Evolutionary conservation across 352 stramenopile species (phyloP), one percentile per base, ranked within the genome.

Genomic region (Phytophthora melonis): DNA sequence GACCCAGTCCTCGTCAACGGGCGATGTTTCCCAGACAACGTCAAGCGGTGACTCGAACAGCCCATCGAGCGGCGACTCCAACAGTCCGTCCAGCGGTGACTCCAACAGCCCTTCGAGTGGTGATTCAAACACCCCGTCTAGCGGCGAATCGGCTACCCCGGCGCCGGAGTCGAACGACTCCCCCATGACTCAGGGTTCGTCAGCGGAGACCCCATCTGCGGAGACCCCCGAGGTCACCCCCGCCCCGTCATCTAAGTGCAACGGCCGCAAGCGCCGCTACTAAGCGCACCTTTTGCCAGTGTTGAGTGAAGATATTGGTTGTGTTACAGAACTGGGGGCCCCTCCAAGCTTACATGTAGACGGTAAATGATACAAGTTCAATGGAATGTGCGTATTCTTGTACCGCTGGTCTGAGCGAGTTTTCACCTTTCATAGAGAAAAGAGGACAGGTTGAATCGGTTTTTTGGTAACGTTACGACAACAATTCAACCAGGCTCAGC

Each of bases 211-310:
- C 23, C 64, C 70, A 5, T 45, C 36, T 14, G 11, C 39, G 39
- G 64, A 68, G 2, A 73, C 70, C 30, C 70, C 70, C 3, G 58
- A 70, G 58, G 53, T 77, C 23, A 77, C 70, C 13, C 70, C 64
- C 6, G 64, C 70, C 14, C 64, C 70, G 19, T 74, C 64, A 25
- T 72, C 64, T 57, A 77, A 73, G 59, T 77, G 70, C 53, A 77
- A 72, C 19, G 70, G 70, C 16, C 64, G 64, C 16, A 77, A 69
- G 36, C 70, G 58, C 47, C 70, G 65, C 39, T 62, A 77, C 70
- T 19, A 53, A 19, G 18, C 2, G 18, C 45, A 53, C 45, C 72
- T 66, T 59, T 53, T 55, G 27, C 39, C 64, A 69, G 53, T 77
- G 64, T 68, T 68, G 63, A 69, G 43, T 65, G 57, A 68, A 67